Conservation (phyloP, 2,329 filamentous ascomycete species). For the Gaeumannomyces sp. region DNA sequence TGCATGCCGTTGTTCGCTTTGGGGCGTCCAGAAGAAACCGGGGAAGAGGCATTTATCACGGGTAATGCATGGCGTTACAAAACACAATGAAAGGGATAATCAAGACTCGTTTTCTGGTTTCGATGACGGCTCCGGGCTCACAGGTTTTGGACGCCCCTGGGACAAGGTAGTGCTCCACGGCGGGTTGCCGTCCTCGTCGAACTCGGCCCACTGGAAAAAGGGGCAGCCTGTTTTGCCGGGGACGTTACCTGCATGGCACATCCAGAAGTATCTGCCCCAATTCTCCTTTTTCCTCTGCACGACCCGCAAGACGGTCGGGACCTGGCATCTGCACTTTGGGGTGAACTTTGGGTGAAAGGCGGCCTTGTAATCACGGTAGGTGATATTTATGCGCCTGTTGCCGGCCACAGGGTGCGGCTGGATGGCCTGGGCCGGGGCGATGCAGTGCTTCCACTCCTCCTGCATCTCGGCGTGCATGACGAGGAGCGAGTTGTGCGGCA, state of each 20-base stretch:
- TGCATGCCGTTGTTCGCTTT: too few species aligned
- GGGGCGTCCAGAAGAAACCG: neutral
- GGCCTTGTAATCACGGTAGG: slow-evolving; percentile 79
- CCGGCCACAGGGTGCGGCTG: slow-evolving; percentile 79
- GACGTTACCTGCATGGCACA: slow-evolving; percentile 74
- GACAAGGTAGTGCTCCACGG: slow-evolving; percentile 38
- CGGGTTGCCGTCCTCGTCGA: slow-evolving; percentile 81
- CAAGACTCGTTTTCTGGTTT: too few species aligned
- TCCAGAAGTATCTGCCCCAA: slow-evolving; percentile 75
- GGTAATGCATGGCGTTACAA: too few species aligned
- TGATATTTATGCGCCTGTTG: slow-evolving; percentile 83
- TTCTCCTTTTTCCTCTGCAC: slow-evolving; percentile 74
- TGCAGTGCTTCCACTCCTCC: slow-evolving; percentile 90
- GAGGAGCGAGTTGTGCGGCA: slow-evolving; percentile 88
- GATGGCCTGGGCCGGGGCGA: slow-evolving; percentile 68
- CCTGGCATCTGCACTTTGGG: slow-evolving; percentile 68
- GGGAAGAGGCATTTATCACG: too few species aligned
- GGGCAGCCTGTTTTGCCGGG: slow-evolving; percentile 64
- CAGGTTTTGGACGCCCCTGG: too few species aligned
- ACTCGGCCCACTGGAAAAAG: slow-evolving; percentile 81
- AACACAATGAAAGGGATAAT: too few species aligned
- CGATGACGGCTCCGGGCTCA: too few species aligned
- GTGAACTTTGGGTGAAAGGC: slow-evolving; percentile 72
- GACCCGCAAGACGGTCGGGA: slow-evolving; percentile 65
- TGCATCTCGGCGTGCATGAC: slow-evolving; percentile 99